A percentile compares a stretch with the other conserved stretches of the same genome.
Conservation (phyloP, 306 rosid genomes). For the Vigna trinervia region DNA sequence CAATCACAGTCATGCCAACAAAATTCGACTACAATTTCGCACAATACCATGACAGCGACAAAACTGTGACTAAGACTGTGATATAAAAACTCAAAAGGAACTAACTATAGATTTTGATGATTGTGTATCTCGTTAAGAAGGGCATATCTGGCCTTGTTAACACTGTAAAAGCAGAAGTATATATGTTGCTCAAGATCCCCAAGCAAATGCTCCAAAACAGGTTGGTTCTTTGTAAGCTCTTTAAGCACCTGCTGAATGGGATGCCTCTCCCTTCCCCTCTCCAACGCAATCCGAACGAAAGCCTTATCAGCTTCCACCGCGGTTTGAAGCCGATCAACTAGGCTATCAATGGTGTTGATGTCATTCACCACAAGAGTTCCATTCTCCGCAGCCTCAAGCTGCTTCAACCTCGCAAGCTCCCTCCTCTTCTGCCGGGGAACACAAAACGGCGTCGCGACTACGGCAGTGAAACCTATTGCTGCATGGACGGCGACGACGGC, state of each 20-base stretch:
- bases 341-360: conserved; percentile 65
- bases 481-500: conserved; percentile 48
- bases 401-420: conserved; percentile 54
- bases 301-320: conserved; percentile 62
- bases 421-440: conserved; percentile 42
- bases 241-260: conserved; percentile 69
- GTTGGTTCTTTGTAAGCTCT: conserved; percentile 55
- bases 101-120: conserved; percentile 46
- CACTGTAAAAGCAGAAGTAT: conserved; percentile 54
- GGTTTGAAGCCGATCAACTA: conserved; percentile 54
- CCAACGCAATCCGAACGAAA: conserved; percentile 56
- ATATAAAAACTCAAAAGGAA: not conserved
- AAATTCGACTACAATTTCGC: not conserved
- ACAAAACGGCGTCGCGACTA: conserved; percentile 42
- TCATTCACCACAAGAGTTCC: conserved; percentile 57
- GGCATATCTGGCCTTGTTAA: conserved; percentile 63
- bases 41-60: not conserved
- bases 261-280: conserved; percentile 59
- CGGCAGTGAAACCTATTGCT: conserved; percentile 26
- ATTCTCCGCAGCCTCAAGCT: conserved; percentile 66
- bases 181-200: conserved; percentile 64
- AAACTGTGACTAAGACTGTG: not conserved
- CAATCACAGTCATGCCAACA: not conserved
- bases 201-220: conserved; percentile 50
- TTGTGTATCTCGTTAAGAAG: conserved; percentile 56